These are phyloP conservation scores for Leccinum barrowsii DNA, from an alignment of 768 basidiomycete species.

Conservation along the genomic window DNA sequence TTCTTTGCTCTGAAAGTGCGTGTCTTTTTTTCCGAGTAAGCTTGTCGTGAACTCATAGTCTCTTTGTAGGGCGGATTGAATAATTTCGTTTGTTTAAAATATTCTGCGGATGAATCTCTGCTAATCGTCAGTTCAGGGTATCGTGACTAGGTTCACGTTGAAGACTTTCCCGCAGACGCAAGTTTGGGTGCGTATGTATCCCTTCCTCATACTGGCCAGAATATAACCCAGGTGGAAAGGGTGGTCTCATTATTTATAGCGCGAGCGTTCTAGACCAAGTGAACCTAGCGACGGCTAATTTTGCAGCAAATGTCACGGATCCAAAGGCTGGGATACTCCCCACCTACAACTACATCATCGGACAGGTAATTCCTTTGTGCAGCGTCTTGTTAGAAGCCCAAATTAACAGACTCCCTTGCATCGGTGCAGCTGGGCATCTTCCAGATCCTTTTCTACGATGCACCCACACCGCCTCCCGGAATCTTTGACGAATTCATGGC, in stretches of 20 bases:
- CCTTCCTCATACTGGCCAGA: not conserved
- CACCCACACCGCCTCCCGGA: slow-evolving; percentile 22
- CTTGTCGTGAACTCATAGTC: not conserved
- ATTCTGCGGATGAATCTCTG: not conserved
- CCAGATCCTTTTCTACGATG: slow-evolving; percentile 54
- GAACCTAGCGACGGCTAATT: slow-evolving; percentile 19
- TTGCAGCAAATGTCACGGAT: slow-evolving; percentile 16
- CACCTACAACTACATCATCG: slow-evolving; percentile 33
- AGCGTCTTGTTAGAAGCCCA: not conserved
- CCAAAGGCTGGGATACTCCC: slow-evolving; percentile 37
- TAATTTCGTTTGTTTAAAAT: slow-evolving; percentile 44
- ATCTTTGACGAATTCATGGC: slow-evolving; percentile 26
- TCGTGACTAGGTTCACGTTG: slow-evolving; percentile 57
- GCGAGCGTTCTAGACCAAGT: slow-evolving; percentile 7
- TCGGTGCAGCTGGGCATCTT: slow-evolving; percentile 12
- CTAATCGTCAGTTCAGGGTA: slow-evolving; percentile 35
- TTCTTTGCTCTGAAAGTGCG: slow-evolving; percentile 44
- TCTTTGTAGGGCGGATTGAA: slow-evolving; percentile 52
- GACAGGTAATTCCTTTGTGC: not conserved
- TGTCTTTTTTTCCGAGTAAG: not conserved
- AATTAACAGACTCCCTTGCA: not conserved
- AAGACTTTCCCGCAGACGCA: slow-evolving; percentile 50
- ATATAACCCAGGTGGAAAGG: slow-evolving; percentile 31
- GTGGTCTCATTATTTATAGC: slow-evolving; percentile 41
- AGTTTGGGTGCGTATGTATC: slow-evolving; percentile 51